Evolutionary conservation across 2,329 filamentous ascomycete species (phyloP), one percentile per base, ranked within the genome.

Genomic region (Fusarium algeriense): DNA sequence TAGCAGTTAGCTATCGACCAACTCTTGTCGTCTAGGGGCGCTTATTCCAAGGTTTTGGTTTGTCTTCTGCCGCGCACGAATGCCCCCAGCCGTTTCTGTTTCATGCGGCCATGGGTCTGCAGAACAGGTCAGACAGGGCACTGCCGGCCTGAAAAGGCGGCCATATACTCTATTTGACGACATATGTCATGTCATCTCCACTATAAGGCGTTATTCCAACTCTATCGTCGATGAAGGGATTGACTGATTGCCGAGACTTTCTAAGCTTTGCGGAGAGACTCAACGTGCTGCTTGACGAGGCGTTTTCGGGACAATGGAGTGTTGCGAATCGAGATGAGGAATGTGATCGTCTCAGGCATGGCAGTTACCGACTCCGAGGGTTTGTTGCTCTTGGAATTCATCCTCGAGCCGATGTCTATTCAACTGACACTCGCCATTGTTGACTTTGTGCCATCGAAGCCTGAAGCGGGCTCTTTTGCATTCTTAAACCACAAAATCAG

Each of bases 31-130:
- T 60, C 57, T 30, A 13, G 56, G 14, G 71, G 73, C 73, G 73
- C 73, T 75, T 75, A 75, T 55, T 62, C 45, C 41, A 41, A 34
- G 20, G 30, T 52, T 73, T 43, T 75, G 73, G 73, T 75, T 75
- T 73, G 73, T 72, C 65, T 74, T 68, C 71, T 70, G 50, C 60
- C 70, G 71, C 67, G 67, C 20, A 52, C 23, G 49, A 45, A 45
- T n/a, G 43, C 55, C 54, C 62, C 62, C 65, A 30, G 28, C 46
- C 23, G 28, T 67, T 48, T 30, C 41, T n/a, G 48, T 67, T 53
- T 40, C 56, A 67, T 63, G 63, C 50, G 20, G 38, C 56, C 63
- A 45, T 19, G 43, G 63, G 63, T 49, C 63, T 54, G 28, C 32
- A 56, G 14, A 67, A 67, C 23, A 32, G 63, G 56, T 38, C 49